Conservation (phyloP, 768 basidiomycete genomes). For the Sarcomyxa edulis region DNA sequence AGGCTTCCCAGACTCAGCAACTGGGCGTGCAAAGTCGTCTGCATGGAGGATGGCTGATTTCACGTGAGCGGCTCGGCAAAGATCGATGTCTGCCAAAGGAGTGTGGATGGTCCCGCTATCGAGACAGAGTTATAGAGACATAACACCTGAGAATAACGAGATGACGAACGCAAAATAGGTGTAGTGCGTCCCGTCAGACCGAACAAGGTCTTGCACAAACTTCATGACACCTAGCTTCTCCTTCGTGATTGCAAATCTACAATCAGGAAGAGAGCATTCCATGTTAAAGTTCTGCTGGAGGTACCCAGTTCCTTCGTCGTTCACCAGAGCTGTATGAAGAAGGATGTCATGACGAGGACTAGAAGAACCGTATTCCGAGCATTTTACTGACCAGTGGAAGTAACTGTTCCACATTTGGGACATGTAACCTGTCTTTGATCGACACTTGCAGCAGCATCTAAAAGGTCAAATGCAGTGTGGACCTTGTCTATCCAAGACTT, state of each 20-base stretch:
- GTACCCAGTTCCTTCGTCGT: constrained; percentile 38
- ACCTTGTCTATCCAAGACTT: constrained; percentile 13
- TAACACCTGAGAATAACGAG: not conserved
- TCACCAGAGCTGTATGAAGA: constrained; percentile 31
- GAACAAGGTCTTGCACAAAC: constrained; percentile 33
- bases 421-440: constrained; percentile 18
- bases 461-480: constrained; percentile 15
- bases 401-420: constrained; percentile 17
- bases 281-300: constrained; percentile 34
- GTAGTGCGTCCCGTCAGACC: constrained; percentile 12
- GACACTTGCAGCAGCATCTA: constrained; percentile 9
- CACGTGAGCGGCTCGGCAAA: constrained; percentile 19
- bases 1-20: constrained; percentile 5
- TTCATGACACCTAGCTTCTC: constrained; percentile 36
- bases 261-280: constrained; percentile 25
- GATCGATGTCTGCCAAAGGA: constrained; percentile 19
- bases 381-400: constrained; percentile 20
- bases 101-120: constrained; percentile 29
- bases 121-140: not conserved
- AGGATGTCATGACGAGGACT: not conserved
- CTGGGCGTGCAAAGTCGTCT: constrained; percentile 2
- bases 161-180: constrained; percentile 24
- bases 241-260: constrained; percentile 33
- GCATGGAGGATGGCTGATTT: constrained; percentile 13
- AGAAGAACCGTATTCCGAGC: not conserved